Conservation (phyloP, 371 early-diverging fungal genomes). For the Apophysomyces ossiformis region DNA sequence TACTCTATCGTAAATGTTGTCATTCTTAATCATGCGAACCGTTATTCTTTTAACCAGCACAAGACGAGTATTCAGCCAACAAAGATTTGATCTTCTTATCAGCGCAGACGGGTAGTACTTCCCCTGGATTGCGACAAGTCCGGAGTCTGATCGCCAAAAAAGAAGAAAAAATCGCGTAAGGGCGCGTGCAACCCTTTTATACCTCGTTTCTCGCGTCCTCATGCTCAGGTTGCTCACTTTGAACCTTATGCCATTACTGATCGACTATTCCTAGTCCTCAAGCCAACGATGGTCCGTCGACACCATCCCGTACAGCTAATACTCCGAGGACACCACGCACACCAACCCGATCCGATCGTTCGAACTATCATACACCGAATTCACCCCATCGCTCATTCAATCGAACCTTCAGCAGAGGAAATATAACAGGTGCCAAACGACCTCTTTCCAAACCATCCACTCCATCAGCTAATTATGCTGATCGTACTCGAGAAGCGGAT, state of each 20-base stretch:
- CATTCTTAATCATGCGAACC: too few species aligned
- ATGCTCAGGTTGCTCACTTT: background rate
- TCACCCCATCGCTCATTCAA: constrained; percentile 15
- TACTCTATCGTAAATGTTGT: too few species aligned
- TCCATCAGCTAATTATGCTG: constrained; percentile 19
- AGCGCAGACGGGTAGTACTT: too few species aligned
- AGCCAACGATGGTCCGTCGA: background rate
- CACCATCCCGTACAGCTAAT: background rate
- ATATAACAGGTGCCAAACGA: constrained; percentile 9
- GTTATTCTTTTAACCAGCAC: too few species aligned
- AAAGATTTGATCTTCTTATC: too few species aligned
- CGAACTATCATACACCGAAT: constrained; percentile 21
- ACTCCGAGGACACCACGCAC: constrained; percentile 4
- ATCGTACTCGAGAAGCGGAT: constrained; percentile 15
- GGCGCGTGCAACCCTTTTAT: too few species aligned
- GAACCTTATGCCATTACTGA: background rate
- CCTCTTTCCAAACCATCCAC: constrained; percentile 13
- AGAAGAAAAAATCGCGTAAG: too few species aligned
- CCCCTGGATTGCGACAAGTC: too few species aligned
- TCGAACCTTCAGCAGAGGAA: constrained; percentile 18
- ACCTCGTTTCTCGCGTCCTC: background rate
- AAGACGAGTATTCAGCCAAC: too few species aligned
- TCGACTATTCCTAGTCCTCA: background rate
- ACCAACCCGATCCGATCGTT: constrained; percentile 12
- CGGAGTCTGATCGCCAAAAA: too few species aligned